A percentile compares a stretch with the other conserved stretches of the same genome.
Conservation (phyloP, 1,139 yeast genomes). For the Zygoascus meyerae region DNA sequence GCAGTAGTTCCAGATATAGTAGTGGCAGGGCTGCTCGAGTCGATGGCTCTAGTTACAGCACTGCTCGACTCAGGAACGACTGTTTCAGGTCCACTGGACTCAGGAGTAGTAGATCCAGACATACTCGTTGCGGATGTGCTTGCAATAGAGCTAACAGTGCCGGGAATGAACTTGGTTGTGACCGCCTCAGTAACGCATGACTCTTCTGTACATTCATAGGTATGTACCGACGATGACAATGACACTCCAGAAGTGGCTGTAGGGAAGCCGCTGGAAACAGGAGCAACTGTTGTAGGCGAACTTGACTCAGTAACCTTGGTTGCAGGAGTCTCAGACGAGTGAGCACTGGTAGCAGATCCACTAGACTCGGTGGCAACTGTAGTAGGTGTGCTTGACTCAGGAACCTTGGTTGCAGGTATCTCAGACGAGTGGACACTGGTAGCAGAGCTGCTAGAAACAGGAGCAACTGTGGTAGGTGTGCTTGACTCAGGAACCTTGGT, state of each 20-base stretch:
- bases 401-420: neutral
- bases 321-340: too few species aligned
- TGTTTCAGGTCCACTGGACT: neutral
- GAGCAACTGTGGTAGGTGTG: neutral
- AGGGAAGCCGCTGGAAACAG: neutral
- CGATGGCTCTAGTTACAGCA: neutral
- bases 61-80: neutral
- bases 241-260: neutral
- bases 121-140: constrained; percentile 1
- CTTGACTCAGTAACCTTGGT: too few species aligned
- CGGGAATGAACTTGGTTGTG: neutral
- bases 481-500: neutral
- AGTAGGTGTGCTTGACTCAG: too few species aligned
- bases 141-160: neutral
- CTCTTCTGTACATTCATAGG: neutral
- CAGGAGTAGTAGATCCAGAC: constrained; percentile 6
- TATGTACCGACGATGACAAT: neutral
- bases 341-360: too few species aligned
- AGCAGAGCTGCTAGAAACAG: neutral
- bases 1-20: neutral
- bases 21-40: neutral
- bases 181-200: neutral
- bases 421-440: neutral
- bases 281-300: too few species aligned
- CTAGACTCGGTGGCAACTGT: too few species aligned